Percentiles rank a stretch among this genome's conserved stretches.
Conservation (phyloP, 495 filamentous ascomycete species). For the Apiosordaria backusii region DNA sequence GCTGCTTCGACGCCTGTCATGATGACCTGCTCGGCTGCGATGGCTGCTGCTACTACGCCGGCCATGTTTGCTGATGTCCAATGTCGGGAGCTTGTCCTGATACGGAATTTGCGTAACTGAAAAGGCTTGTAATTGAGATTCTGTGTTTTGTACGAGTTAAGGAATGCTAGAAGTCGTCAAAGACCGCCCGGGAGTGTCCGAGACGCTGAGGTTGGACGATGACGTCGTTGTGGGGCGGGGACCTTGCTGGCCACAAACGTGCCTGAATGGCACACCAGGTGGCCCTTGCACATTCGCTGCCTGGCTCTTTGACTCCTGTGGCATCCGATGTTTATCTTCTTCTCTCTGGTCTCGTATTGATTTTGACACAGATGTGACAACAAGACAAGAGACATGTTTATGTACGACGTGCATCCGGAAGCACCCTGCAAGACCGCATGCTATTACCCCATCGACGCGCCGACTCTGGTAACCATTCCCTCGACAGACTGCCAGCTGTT, state of each 20-base stretch:
- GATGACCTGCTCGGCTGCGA: slow-evolving; percentile 42
- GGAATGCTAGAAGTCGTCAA: background rate
- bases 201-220: background rate
- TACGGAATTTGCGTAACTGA: no score
- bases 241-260: background rate
- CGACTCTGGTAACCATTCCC: no score
- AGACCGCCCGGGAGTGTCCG: background rate
- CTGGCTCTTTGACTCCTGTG: background rate
- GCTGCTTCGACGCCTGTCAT: slow-evolving; percentile 42
- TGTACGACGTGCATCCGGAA: no score
- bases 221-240: slow-evolving; percentile 7
- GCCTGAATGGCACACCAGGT: slow-evolving; percentile 9
- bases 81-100: background rate
- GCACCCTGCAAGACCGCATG: no score
- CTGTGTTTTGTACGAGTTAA: background rate
- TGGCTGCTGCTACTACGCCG: slow-evolving; percentile 37
- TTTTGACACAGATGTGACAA: no score
- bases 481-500: no score
- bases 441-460: no score
- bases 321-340: no score
- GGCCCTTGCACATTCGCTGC: slow-evolving; percentile 22
- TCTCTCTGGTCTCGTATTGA: no score
- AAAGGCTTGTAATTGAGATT: no score
- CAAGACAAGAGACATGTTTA: no score
- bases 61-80: slow-evolving; percentile 30